Base-by-base conservation (phyloP, 208 protist genomes). In the Trypanosoma congolense region DNA sequence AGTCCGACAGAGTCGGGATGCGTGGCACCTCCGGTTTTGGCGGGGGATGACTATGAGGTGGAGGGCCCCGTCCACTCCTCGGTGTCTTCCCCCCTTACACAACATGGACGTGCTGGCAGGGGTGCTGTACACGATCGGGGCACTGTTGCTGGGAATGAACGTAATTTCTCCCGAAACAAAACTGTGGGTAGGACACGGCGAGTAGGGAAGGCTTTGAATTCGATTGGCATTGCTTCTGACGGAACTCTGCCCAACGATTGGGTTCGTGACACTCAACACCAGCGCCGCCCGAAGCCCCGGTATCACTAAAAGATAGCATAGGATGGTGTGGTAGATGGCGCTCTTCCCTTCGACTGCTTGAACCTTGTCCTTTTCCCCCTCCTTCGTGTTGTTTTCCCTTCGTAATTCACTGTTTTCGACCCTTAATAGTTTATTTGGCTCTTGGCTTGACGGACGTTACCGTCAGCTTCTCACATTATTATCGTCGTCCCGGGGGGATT, bases 31-130 rank as follows among this genome's bases (percentile, higher is more conserved):
- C n/a, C 36, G 2, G n/a, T 28, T 1, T 14, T 64, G 49, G 19
- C 35, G 30, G 55, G 66, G 0, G 65, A 72, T 44, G 65, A 72
- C 47, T 72, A 72, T 18, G 65, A 65, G 24, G 56, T 71, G 48
- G 65, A 65, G 43, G n/a, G n/a, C n/a, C n/a, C n/a, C n/a, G n/a
- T n/a, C n/a, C n/a, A n/a, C n/a, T n/a, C n/a, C n/a, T n/a, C n/a
- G n/a, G n/a, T n/a, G n/a, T 6, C 33, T 40, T 57, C 50, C 25
- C 42, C 41, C 4, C 16, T 18, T 4, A 50, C 44, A 3, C 19
- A 60, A 5, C 3, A 14, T 28, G 5, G 14, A 29, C 19, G 14
- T 12, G 9, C 12, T 41, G 28, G 21, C 14, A 68, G 70, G n/a
- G 67, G 67, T 26, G 67, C 63, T 47, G 50, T 35, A 12, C 9